phyloP scores from a whole-genome alignment of 139 green algal species.

The Coccomyxa sp. region DNA sequence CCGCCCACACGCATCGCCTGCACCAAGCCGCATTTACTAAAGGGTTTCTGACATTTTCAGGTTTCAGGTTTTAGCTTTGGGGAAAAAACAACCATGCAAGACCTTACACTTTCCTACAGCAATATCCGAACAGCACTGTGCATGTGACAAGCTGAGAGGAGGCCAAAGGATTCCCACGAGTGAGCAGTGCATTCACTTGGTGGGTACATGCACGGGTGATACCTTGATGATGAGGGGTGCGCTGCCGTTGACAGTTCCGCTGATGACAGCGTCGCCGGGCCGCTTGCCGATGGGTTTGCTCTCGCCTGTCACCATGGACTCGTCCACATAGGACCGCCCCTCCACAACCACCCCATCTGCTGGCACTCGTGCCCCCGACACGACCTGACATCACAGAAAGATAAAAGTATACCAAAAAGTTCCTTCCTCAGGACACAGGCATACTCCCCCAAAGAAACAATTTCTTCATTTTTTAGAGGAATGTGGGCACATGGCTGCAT shows the following conservation, averaged over 20 bases:
- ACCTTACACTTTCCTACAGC: no score
- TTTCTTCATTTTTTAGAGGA: no score
- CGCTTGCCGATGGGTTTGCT: conserved; percentile 67
- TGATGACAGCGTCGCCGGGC: conserved; percentile 67
- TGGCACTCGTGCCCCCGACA: conserved; percentile 77
- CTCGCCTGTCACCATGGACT: conserved; percentile 97
- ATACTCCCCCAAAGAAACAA: no score
- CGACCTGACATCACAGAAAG: conserved; percentile 33
- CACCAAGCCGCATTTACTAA: neutral
- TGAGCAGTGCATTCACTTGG: neutral
- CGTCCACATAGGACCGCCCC: conserved; percentile 81
- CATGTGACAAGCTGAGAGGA: neutral
- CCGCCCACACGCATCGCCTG: conserved; percentile 51
- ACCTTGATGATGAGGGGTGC: conserved; percentile 8
- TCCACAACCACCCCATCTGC: conserved; percentile 80
- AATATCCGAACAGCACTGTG: neutral
- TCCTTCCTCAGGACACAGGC: no score
- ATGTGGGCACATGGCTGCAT: no score
- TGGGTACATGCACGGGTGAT: neutral
- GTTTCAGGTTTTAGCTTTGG: no score
- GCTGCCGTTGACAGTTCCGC: conserved; percentile 86
- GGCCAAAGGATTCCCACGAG: neutral
- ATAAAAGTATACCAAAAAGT: no score
- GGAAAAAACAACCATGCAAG: no score
- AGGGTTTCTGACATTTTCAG: no score